phyloP scores from a whole-genome alignment of 176 grass and related monocot species.

The Rhynchospora tenuis region DNA sequence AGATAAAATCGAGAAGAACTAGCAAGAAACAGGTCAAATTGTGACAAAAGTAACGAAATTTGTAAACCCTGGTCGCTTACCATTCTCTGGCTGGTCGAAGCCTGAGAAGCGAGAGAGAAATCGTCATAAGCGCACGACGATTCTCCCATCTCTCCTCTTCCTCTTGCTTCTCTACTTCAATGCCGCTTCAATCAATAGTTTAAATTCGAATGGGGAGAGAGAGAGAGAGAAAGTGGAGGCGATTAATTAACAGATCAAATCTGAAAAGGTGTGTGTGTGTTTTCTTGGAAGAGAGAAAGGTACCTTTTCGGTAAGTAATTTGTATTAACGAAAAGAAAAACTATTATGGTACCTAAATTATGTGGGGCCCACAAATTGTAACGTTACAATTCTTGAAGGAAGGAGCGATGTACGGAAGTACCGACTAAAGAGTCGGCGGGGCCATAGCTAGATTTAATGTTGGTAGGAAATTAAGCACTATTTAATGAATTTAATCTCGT shows the following conservation, averaged over 20 bases:
- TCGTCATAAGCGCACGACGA: neutral
- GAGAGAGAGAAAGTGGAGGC: neutral
- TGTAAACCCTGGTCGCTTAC: neutral
- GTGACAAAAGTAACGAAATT: neutral
- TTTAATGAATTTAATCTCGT: neutral
- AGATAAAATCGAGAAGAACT: neutral
- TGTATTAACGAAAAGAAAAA: neutral
- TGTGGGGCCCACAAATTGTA: constrained; percentile 6
- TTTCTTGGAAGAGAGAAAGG: neutral
- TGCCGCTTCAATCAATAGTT: neutral
- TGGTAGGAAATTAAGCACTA: neutral
- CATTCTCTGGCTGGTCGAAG: constrained; percentile 19
- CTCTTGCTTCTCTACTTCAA: neutral
- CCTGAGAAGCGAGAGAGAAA: constrained; percentile 14
- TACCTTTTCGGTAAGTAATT: neutral
- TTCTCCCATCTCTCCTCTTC: neutral
- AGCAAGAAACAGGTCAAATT: constrained; percentile 1
- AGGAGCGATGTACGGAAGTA: neutral
- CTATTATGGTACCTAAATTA: constrained; percentile 7
- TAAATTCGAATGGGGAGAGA: neutral
- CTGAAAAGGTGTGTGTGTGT: constrained; percentile 7
- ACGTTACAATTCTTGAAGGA: constrained; percentile 14
- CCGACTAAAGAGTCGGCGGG: neutral
- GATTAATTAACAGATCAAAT: neutral
- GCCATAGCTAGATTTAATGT: neutral